phyloP scores from a whole-genome alignment of 371 early-diverging fungal genomes.

The Capniomyces stellatus region DNA sequence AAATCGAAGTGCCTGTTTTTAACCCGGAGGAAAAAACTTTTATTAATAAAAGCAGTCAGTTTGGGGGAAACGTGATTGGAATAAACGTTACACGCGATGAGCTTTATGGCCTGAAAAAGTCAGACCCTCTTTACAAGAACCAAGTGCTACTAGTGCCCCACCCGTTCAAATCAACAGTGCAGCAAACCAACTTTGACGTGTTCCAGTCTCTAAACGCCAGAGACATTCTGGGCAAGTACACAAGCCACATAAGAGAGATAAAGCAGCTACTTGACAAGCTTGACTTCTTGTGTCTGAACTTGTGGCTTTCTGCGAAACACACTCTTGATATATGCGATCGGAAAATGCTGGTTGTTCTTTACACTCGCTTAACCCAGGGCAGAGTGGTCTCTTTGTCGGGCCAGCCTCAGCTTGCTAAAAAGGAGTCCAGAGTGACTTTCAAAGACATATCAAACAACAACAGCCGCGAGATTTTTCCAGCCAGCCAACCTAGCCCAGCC shows the following conservation, averaged over 20 bases:
- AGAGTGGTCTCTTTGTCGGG: conserved; percentile 7
- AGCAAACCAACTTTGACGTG: too few species aligned
- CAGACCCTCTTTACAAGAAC: background rate
- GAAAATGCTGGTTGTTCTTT: background rate
- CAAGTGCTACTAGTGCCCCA: background rate
- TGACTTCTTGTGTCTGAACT: conserved; percentile 8
- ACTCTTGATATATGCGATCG: conserved; percentile 23
- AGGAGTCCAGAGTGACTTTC: background rate
- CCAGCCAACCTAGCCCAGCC: background rate
- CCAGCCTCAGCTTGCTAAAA: conserved; percentile 1
- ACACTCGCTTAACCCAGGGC: conserved; percentile 3
- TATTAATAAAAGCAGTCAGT: too few species aligned
- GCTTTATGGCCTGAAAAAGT: background rate
- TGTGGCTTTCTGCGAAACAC: conserved; percentile 23
- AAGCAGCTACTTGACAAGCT: conserved; percentile 15
- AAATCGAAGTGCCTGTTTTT: too few species aligned
- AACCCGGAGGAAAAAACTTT: too few species aligned
- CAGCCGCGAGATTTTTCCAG: background rate
- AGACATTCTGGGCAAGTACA: background rate
- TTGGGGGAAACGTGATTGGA: too few species aligned
- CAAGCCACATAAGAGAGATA: conserved; percentile 6
- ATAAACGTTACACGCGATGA: background rate
- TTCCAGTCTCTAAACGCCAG: background rate
- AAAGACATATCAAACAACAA: background rate
- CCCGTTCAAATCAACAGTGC: too few species aligned